Evolutionary conservation across 2,329 filamentous ascomycete species (phyloP).

Genomic region (Chaetomium strumarium): DNA sequence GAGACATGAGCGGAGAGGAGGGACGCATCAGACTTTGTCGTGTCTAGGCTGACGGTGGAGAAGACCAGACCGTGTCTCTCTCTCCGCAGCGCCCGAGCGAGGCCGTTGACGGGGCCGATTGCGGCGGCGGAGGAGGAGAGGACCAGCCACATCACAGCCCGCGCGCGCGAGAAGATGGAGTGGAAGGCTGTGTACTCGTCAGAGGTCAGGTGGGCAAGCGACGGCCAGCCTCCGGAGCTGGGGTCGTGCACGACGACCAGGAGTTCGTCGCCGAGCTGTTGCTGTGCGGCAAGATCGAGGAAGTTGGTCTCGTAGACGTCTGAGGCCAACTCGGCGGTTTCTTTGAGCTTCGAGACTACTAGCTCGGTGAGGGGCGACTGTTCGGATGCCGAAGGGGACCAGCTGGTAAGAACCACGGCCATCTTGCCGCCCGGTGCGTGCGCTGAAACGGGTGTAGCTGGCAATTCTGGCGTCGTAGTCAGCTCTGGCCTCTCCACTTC

Average conservation of each 20-base stretch:
- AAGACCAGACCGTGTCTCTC: neutral
- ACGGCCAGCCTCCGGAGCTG: neutral
- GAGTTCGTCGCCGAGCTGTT: neutral
- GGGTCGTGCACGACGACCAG: neutral
- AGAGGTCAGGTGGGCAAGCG: neutral
- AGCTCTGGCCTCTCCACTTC: neutral
- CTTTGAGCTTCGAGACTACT: neutral
- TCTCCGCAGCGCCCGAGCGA: neutral
- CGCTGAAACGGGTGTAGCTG: too few species aligned
- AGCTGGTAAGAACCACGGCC: neutral
- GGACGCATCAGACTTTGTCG: neutral
- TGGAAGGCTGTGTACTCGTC: neutral
- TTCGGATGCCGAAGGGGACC: neutral
- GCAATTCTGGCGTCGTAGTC: neutral
- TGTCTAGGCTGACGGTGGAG: neutral
- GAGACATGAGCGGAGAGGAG: neutral
- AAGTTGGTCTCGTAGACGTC: neutral
- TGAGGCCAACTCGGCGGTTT: neutral
- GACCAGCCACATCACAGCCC: neutral
- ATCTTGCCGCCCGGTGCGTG: neutral
- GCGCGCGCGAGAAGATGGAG: neutral
- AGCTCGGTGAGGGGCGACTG: neutral
- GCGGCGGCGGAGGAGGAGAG: neutral
- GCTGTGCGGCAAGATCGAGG: neutral
- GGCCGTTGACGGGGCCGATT: neutral